These are phyloP conservation scores for Flaveria ramosissima DNA, from an alignment of 129 eudicot species.

Conservation along the genomic window DNA sequence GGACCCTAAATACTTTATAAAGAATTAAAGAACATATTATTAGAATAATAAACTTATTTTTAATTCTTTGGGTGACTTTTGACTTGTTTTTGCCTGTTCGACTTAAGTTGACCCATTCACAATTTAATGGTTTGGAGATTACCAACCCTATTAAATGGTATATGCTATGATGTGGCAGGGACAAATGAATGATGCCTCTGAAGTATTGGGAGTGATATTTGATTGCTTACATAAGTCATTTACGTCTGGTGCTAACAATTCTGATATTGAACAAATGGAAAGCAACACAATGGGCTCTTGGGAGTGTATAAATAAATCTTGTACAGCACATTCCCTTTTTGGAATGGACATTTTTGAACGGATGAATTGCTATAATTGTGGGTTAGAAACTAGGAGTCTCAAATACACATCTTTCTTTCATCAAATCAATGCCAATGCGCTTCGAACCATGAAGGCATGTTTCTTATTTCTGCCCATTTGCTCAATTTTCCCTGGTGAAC, in stretches of 20 bases:
- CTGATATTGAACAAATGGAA: slow-evolving; percentile 54
- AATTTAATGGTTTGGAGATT: neutral
- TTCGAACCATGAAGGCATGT: slow-evolving; percentile 87
- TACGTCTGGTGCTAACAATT: slow-evolving; percentile 40
- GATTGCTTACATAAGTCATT: slow-evolving; percentile 84
- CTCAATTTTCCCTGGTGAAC: neutral
- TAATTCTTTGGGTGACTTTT: neutral
- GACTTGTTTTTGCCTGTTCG: neutral
- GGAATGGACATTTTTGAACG: slow-evolving; percentile 92
- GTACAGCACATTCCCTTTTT: slow-evolving; percentile 82
- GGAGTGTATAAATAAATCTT: slow-evolving; percentile 73
- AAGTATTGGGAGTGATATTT: slow-evolving; percentile 89
- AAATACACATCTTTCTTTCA: slow-evolving; percentile 92
- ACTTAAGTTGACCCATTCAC: neutral
- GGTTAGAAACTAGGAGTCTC: slow-evolving; percentile 78
- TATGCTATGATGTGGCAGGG: slow-evolving; percentile 58
- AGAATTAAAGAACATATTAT: slow-evolving; percentile 2
- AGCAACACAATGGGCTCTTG: slow-evolving; percentile 58
- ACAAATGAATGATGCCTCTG: slow-evolving; percentile 99
- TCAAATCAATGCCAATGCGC: slow-evolving; percentile 92
- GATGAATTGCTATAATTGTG: slow-evolving; percentile 77
- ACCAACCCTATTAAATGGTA: neutral
- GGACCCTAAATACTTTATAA: neutral
- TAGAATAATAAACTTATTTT: neutral
- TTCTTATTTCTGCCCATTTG: slow-evolving; percentile 2